Conservation (phyloP, 192 early-diverging fungal genomes). For the Coemansia sp. region DNA sequence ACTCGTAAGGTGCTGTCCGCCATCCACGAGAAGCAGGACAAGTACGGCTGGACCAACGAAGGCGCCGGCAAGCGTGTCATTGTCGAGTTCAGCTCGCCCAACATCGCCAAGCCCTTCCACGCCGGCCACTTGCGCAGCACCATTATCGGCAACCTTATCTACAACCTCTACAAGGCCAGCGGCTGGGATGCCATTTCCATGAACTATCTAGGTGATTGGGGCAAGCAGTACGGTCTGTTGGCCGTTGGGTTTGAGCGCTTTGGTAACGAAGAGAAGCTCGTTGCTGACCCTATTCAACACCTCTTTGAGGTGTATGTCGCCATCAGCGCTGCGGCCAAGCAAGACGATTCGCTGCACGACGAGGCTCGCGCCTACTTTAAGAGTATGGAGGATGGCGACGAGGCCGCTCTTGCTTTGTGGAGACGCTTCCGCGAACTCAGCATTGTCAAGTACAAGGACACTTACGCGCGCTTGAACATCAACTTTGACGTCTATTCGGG, state of each 20-base stretch:
- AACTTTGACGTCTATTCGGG: conserved; percentile 95
- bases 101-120: conserved; percentile 99
- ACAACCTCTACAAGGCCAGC: conserved; percentile 76
- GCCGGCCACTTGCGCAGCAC: conserved; percentile 96
- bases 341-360: conserved; percentile 71
- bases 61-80: conserved; percentile 76
- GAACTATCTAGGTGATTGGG: conserved; percentile 99
- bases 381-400: conserved; percentile 92
- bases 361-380: conserved; percentile 89
- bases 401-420: conserved; percentile 79
- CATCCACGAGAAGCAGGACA: conserved; percentile 55
- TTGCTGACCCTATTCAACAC: conserved; percentile 83
- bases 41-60: conserved; percentile 65
- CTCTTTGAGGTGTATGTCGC: conserved; percentile 90
- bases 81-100: conserved; percentile 94
- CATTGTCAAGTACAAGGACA: conserved; percentile 90
- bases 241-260: conserved; percentile 84
- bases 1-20: conserved; percentile 56
- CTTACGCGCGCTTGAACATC: conserved; percentile 87
- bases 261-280: conserved; percentile 77
- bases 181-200: conserved; percentile 90
- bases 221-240: conserved; percentile 96
- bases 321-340: conserved; percentile 75
- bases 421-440: conserved; percentile 82
- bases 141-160: conserved; percentile 94